phyloP scores from a whole-genome alignment of 192 early-diverging fungal species.

The Podila epigama region DNA sequence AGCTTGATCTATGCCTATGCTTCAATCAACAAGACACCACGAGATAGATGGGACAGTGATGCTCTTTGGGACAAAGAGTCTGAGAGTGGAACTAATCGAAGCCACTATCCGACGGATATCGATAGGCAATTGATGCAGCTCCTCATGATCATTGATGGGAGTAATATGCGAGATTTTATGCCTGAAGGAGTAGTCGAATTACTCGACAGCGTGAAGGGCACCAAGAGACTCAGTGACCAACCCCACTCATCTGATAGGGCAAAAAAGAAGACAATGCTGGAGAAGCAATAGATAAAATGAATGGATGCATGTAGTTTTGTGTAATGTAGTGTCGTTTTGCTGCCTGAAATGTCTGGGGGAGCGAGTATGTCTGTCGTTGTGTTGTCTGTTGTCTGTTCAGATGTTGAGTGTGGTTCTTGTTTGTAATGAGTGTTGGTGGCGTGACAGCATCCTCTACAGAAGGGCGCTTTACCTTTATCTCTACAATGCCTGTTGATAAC shows the following conservation, averaged over 20 bases:
- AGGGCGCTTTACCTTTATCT: too few species aligned
- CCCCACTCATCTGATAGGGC: constrained; percentile 4
- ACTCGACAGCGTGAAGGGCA: constrained; percentile 8
- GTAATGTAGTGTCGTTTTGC: too few species aligned
- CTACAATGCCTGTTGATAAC: too few species aligned
- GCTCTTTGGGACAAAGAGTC: constrained; percentile 4
- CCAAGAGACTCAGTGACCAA: constrained; percentile 4
- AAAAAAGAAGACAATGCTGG: not conserved
- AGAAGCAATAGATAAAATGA: too few species aligned
- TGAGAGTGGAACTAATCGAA: constrained; percentile 1
- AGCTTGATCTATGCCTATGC: too few species aligned
- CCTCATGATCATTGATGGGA: constrained; percentile 10
- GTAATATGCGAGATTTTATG: constrained; percentile 8
- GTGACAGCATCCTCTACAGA: too few species aligned
- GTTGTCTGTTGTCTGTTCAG: too few species aligned
- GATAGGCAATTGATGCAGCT: constrained; percentile 5
- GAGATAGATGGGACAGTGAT: constrained; percentile 8
- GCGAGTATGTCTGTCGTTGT: too few species aligned
- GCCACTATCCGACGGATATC: not conserved
- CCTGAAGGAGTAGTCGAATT: constrained; percentile 2
- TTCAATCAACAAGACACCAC: not conserved
- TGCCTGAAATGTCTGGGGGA: too few species aligned
- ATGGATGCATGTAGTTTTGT: too few species aligned
- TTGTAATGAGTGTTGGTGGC: too few species aligned
- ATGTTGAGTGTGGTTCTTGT: too few species aligned